Conservation (phyloP, 495 filamentous ascomycete species). For the Lepidopterella palustris region DNA sequence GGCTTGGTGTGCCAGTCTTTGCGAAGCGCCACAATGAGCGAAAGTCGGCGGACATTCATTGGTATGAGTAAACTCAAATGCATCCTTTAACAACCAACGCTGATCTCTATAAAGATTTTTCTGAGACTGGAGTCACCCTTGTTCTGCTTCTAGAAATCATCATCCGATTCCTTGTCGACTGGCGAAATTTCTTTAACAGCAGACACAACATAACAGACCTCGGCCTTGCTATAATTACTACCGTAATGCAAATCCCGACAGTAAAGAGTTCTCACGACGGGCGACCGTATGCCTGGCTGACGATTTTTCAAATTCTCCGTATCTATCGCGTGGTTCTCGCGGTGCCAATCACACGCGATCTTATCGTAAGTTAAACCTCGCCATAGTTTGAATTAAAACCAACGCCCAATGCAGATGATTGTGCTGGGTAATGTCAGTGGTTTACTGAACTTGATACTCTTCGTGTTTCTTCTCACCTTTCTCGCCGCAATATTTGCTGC, state of each 20-base stretch:
- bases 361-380: constrained; percentile 53
- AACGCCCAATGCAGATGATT: constrained; percentile 40
- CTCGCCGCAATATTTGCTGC: constrained; percentile 88
- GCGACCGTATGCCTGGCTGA: constrained; percentile 79
- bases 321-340: constrained; percentile 89
- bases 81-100: background rate
- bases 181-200: constrained; percentile 67
- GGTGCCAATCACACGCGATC: constrained; percentile 72
- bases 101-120: constrained; percentile 40
- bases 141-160: constrained; percentile 78
- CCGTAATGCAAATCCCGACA: constrained; percentile 76
- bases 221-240: constrained; percentile 68
- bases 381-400: background rate
- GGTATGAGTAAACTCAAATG: background rate
- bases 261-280: constrained; percentile 61
- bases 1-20: constrained; percentile 69
- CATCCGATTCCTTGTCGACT: constrained; percentile 69
- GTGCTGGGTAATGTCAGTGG: constrained; percentile 89
- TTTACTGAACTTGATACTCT: constrained; percentile 89
- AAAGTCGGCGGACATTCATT: constrained; percentile 49
- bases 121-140: constrained; percentile 72
- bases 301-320: constrained; percentile 86
- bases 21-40: constrained; percentile 66
- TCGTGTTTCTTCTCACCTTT: constrained; percentile 93
- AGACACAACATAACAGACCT: constrained; percentile 75